A percentile compares a stretch with the other conserved stretches of the same genome.
Evolutionary conservation across 495 filamentous ascomycete species (phyloP).

Genomic region (Aspergillus carlsbadensis): DNA sequence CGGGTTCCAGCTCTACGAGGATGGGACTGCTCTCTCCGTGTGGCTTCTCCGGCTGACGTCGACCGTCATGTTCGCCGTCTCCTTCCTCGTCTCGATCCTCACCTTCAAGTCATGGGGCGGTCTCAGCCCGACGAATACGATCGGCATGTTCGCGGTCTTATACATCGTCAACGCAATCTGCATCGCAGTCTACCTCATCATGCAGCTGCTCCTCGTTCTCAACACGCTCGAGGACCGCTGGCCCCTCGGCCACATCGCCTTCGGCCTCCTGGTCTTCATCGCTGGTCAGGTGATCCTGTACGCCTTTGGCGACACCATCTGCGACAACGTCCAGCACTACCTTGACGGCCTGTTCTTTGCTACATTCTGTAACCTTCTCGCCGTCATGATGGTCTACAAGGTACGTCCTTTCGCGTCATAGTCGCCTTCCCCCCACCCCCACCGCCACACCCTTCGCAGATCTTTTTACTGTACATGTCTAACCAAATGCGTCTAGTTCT

Average conservation of each 20-base stretch:
- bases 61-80: slow-evolving; percentile 78
- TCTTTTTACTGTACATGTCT: not conserved
- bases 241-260: slow-evolving; percentile 91
- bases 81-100: slow-evolving; percentile 80
- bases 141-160: slow-evolving; percentile 87
- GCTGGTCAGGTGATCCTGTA: slow-evolving; percentile 92
- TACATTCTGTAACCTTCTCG: slow-evolving; percentile 88
- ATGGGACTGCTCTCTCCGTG: slow-evolving; percentile 91
- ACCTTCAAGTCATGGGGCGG: slow-evolving; percentile 95
- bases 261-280: slow-evolving; percentile 89
- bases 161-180: slow-evolving; percentile 89
- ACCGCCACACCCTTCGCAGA: not conserved
- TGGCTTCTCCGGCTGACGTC: slow-evolving; percentile 86
- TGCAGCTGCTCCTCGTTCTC: slow-evolving; percentile 84
- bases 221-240: slow-evolving; percentile 93
- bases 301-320: slow-evolving; percentile 82
- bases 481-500: slow-evolving; percentile 63
- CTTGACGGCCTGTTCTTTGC: slow-evolving; percentile 94
- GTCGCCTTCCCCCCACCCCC: not conserved
- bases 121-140: slow-evolving; percentile 76
- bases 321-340: slow-evolving; percentile 84
- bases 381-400: slow-evolving; percentile 99
- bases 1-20: slow-evolving; percentile 97
- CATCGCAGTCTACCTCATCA: slow-evolving; percentile 78
- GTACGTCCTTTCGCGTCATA: slow-evolving; percentile 57